Base-by-base conservation (phyloP, 2,329 filamentous ascomycete species). In the Alternaria brassicae region DNA sequence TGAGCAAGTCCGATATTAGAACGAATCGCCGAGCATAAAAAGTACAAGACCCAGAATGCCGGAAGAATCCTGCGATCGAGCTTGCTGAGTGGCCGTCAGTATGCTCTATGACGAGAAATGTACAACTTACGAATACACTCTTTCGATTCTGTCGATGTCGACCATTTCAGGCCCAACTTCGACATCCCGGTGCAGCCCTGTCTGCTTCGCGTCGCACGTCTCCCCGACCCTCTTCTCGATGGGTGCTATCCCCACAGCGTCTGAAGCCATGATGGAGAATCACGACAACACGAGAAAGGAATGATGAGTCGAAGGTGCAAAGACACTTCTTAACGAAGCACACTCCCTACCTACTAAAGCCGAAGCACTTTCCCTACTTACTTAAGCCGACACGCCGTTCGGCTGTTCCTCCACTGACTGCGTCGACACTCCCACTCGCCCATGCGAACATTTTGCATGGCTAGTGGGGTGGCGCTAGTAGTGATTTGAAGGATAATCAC, bases 1-100 rank as follows among this genome's bases (percentile, higher is more conserved):
- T 97, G 92, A n/a, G 93, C 91, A 67, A 97, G 88, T 62, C 92
- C 92, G 66, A 97, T 91, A 78, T 96, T 97, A 71, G 92, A 95
- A 52, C 92, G 89, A 71, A 97, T 95, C 61, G 92, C 93, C 0
- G 92, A 95, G 83, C 92, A 95, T 65, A 97, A 85, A 75, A 97
- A 97, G 81, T 97, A 97, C 15, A 97, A 84, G 15, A 89, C 78
- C 93, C 93, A 97, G 78, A 97, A 94, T 28, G 93, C 91, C 85
- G 84, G 84, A 60, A 86, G 82, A 59, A 87, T 86, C 17, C 85
- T 80, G n/a, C 80, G 80, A 64, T 87, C 85, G 32, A 87, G 79
- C 75, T 86, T 87, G 53, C 83, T 85, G 48, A 8, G 51, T 3
- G 15, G 12, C 17, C n/a, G 45, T 72, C 10, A 69, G 58, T 28